These are phyloP conservation scores for Kentomonas sorsogonicus DNA, from an alignment of 208 protist genomes.

Conservation along the genomic window DNA sequence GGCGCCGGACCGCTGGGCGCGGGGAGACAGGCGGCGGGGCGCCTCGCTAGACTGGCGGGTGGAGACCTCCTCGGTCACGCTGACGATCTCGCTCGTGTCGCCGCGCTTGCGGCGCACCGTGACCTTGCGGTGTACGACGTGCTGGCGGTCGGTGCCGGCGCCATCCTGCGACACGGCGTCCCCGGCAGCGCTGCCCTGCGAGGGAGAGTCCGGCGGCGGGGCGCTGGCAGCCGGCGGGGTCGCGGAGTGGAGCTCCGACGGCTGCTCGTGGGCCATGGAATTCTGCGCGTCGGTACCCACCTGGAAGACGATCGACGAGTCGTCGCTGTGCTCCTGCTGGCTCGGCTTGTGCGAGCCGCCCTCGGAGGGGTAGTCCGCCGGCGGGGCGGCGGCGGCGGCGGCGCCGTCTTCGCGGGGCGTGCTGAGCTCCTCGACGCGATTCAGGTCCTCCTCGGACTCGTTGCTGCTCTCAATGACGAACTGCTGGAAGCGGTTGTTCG, in stretches of 20 bases:
- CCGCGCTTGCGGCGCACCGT: background rate
- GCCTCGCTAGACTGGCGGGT: background rate
- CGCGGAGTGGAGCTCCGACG: no score
- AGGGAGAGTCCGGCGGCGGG: no score
- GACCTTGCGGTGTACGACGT: background rate
- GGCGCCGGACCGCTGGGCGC: slow-evolving; percentile 16
- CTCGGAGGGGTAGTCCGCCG: background rate
- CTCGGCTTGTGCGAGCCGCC: no score
- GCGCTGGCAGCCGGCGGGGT: no score
- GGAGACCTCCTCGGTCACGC: background rate
- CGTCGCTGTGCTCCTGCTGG: no score
- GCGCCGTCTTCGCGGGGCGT: background rate
- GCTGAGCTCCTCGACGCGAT: slow-evolving; percentile 14
- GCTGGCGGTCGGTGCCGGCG: background rate
- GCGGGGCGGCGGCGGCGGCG: background rate
- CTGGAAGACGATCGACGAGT: no score
- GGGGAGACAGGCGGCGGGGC: slow-evolving; percentile 2
- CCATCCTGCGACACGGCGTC: no score
- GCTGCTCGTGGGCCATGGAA: no score
- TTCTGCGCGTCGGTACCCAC: no score
- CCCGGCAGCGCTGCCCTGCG: no score
- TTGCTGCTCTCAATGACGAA: slow-evolving; percentile 52
- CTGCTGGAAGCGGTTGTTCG: slow-evolving; percentile 26
- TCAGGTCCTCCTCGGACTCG: slow-evolving; percentile 22
- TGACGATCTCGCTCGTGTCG: slow-evolving; percentile 9